Evolutionary conservation across 176 grass and related monocot genomes (phyloP).

Genomic region (Luzula sylvatica): DNA sequence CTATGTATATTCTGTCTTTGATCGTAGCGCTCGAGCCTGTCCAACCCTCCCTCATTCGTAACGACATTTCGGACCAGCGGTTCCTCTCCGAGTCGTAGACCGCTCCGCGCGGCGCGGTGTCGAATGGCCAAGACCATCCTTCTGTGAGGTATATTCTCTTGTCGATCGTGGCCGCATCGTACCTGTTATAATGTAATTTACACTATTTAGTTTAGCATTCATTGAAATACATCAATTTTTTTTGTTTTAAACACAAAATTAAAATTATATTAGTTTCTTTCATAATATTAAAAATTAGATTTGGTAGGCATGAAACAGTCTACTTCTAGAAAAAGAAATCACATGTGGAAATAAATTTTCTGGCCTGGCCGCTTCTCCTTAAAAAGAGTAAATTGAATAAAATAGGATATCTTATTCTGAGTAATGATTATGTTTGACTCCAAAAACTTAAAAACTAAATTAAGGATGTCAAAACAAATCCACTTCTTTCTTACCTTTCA

Average conservation of each 20-base stretch:
- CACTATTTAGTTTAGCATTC: background rate
- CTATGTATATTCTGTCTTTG: conserved; percentile 56
- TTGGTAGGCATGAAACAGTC: background rate
- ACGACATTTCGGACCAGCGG: conserved; percentile 69
- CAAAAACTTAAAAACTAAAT: background rate
- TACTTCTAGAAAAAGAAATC: conserved; percentile 4
- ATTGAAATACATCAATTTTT: background rate
- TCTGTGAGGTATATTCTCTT: conserved; percentile 85
- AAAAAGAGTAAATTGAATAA: too few species aligned
- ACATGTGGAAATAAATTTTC: background rate
- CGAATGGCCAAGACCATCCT: conserved; percentile 96
- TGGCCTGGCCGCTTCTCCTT: too few species aligned
- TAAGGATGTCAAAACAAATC: background rate
- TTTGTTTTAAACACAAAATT: too few species aligned
- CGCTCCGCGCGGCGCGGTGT: conserved; percentile 56
- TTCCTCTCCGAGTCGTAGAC: conserved; percentile 61
- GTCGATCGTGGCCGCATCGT: conserved; percentile 62
- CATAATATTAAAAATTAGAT: too few species aligned
- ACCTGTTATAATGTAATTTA: conserved; percentile 18
- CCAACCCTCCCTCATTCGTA: conserved; percentile 90
- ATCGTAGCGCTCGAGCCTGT: conserved; percentile 72
- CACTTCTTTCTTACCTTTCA: background rate
- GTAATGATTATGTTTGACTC: background rate
- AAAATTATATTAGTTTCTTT: too few species aligned
- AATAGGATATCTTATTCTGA: too few species aligned